Evolutionary conservation across 208 protist species (phyloP), one percentile per base, ranked within the genome.

Genomic region (Wallacemonas collosoma): DNA sequence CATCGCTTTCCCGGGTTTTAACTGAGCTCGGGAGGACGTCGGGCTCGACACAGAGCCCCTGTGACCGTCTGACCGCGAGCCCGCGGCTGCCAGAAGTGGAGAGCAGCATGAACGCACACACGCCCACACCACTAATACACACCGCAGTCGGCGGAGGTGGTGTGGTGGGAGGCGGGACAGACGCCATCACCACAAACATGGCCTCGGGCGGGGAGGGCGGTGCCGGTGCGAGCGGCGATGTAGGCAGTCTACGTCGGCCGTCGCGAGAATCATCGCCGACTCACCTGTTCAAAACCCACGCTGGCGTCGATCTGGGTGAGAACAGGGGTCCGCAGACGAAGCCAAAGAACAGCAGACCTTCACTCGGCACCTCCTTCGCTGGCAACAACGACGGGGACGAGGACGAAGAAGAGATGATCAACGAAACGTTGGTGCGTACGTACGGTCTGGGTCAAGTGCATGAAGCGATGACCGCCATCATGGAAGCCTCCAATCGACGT

Each of bases 381-480:
- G 45, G 45, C 45, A 12, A 50, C 45, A 12, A 50, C 60, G n/a
- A 11, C 43, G 43, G 0, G 41, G 36, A 35, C 60, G 43, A 36
- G 41, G 60, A 65, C 6, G 60, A 65, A 4, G 60, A 65, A 3
- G 60, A 65, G 11, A 12, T 65, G 15, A 11, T 11, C 7, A 41
- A 65, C 3, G 60, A 65, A 26, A 65, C 38, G 11, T n/a, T 65
- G 3, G 60, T 65, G 40, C 40, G 41, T n/a, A 65, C 60, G 15
- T 35, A 65, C n/a, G 60, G 60, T 11, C 39, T 51, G 3, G 41
- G 60, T 12, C 11, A 50, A 17, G 14, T 65, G 2, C 40, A 50
- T 35, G 40, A 15, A 35, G 60, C 60, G 40, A 65, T 65, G 60
- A 47, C 60, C 9, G 60, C 60, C 15, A 50, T 65, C 14, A 48